Evolutionary conservation across 345 rosid species (phyloP).

Genomic region (Diplotaxis tenuifolia): DNA sequence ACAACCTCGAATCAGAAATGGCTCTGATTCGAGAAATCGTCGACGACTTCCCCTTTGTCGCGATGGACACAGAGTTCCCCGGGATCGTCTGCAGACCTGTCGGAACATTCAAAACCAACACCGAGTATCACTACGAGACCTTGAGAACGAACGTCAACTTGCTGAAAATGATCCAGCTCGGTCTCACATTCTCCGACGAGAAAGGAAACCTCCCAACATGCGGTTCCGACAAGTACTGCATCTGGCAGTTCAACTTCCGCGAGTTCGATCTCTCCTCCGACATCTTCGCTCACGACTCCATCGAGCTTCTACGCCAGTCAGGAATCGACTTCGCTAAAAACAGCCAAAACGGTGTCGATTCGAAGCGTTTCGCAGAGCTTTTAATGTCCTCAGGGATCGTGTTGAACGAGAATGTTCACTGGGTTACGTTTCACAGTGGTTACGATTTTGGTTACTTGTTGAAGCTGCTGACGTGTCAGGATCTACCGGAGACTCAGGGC

Average conservation of each 20-base stretch:
- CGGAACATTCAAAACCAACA: conserved; percentile 49
- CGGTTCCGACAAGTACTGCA: conserved; percentile 56
- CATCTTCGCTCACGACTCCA: conserved; percentile 55
- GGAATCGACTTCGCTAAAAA: conserved; percentile 71
- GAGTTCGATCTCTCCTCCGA: conserved; percentile 59
- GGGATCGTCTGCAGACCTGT: conserved; percentile 60
- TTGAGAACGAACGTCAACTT: conserved; percentile 64
- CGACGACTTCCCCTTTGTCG: conserved; percentile 58
- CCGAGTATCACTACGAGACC: conserved; percentile 55
- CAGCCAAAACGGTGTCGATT: conserved; percentile 53
- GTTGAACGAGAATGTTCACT: conserved; percentile 59
- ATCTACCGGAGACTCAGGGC: conserved; percentile 50
- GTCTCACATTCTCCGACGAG: conserved; percentile 66
- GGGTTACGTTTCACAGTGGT: conserved; percentile 81
- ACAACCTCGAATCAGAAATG: conserved; percentile 58
- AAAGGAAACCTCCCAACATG: conserved; percentile 64
- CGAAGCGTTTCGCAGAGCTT: conserved; percentile 51
- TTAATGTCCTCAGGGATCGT: conserved; percentile 79
- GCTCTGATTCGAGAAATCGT: conserved; percentile 49
- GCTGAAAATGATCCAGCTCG: conserved; percentile 74
- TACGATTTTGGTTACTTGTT: conserved; percentile 80
- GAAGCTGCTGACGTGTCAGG: conserved; percentile 62
- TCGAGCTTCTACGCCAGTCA: conserved; percentile 56
- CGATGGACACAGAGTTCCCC: conserved; percentile 86
- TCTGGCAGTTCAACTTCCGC: conserved; percentile 80